Base-by-base conservation (phyloP, 345 rosid genomes). In the Conringia planisiliqua region DNA sequence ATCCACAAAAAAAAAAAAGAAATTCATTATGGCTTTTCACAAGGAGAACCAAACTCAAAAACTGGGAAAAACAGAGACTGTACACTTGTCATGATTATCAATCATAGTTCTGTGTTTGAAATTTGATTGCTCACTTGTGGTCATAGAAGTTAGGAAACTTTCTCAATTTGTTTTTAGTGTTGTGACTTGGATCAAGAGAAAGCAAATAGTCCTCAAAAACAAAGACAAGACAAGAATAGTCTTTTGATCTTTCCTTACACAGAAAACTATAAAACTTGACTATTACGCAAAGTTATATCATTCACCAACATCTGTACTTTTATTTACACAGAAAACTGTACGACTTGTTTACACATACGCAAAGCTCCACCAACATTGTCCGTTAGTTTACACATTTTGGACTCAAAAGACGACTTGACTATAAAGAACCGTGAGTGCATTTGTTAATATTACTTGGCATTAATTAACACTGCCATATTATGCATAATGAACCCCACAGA, bases 211-310 rank as follows among this genome's bases (percentile, higher is more conserved):
- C 2, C 58, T 24, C 1, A 52, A 52, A 52, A 26, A 9, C 56
- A 22, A 89, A 87, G 7, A 88, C 96, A 96, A 88, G 79, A 64
- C 32, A 54, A 63, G 60, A 65, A 33, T 20, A 51, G 3, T 44
- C 11, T 35, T 36, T 33, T 61, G 26, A 42, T 20, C 11, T 46
- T 46, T 46, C 44, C 24, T 14, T 27, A 18, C 27, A 24, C 6
- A 14, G 6, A 66, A 62, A 47, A 26, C 32, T 50, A 12, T 40
- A 40, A 1, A 6, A 40, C 44, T 38, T 11, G 42, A 10, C 42
- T 3, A 3, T 3, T n/a, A 26, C 4, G 4, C 33, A 52, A 52
- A 52, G 17, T 26, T 52, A 16, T 18, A 48, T 48, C 55, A 48
- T 48, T 48, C 27, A 20, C 6, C 13, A 48, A 33, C 44, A 22